A percentile compares a stretch with the other conserved stretches of the same genome.
Conservation (phyloP, 208 protist genomes). For the Trypanosoma scelopori region DNA sequence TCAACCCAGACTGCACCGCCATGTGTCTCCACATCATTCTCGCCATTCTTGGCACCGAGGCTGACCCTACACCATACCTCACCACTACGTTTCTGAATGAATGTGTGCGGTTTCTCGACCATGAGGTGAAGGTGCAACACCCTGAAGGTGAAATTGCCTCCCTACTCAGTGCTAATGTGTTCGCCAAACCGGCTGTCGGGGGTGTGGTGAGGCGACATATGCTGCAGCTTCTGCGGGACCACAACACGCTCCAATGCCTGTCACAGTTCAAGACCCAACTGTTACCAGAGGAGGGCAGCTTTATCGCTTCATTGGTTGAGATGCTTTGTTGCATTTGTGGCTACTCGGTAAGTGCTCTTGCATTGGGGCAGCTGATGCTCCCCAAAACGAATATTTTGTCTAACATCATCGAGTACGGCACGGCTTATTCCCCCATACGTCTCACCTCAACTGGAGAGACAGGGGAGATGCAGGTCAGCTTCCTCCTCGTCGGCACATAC, state of each 20-base stretch:
- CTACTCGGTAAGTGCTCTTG: constrained; percentile 49
- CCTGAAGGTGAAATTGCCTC: constrained; percentile 62
- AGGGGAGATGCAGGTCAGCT: constrained; percentile 14
- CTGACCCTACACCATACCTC: constrained; percentile 55
- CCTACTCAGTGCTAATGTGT: constrained; percentile 56
- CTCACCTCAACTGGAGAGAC: background rate
- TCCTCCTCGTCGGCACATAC: constrained; percentile 64
- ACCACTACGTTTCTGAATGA: constrained; percentile 47
- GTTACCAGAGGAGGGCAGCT: constrained; percentile 35
- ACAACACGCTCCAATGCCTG: constrained; percentile 48
- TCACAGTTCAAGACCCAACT: constrained; percentile 27
- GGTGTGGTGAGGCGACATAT: constrained; percentile 63
- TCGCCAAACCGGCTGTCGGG: constrained; percentile 43
- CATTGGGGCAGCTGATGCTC: constrained; percentile 56
- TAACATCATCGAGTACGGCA: constrained; percentile 27
- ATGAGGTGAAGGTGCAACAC: constrained; percentile 41
- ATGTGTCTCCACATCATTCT: constrained; percentile 65
- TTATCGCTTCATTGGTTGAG: constrained; percentile 66
- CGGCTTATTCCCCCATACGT: constrained; percentile 23
- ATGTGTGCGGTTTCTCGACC: constrained; percentile 42
- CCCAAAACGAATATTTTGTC: constrained; percentile 39
- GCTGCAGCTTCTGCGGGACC: constrained; percentile 61
- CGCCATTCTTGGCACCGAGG: constrained; percentile 47
- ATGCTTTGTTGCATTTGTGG: constrained; percentile 73
- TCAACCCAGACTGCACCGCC: constrained; percentile 21